Evolutionary conservation across 2,329 filamentous ascomycete species (phyloP).

Genomic region (Aspergillus niger): DNA sequence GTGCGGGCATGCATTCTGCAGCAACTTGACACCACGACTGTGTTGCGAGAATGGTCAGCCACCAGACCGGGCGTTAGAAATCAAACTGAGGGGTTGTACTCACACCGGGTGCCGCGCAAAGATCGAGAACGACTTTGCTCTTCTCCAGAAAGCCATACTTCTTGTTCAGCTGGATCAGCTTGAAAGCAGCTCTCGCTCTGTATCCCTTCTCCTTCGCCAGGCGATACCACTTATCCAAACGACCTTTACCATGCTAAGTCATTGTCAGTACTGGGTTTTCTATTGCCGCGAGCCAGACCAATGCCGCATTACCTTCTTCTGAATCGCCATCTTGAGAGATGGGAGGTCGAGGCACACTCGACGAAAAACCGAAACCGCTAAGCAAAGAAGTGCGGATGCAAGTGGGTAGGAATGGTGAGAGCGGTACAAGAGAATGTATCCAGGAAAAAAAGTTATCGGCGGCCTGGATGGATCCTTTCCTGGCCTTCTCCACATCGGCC

Average conservation of each 20-base stretch:
- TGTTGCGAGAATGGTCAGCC: constrained; percentile 21
- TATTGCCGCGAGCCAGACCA: constrained; percentile 3
- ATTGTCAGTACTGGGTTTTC: constrained; percentile 31
- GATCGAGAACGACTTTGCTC: constrained; percentile 93
- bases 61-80: background rate
- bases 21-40: constrained; percentile 96
- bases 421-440: constrained; percentile 10
- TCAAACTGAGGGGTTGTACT: constrained; percentile 36
- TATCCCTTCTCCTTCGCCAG: constrained; percentile 99
- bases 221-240: constrained; percentile 98
- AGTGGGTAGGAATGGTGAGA: constrained; percentile 16
- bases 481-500: constrained; percentile 16
- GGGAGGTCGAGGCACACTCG: constrained; percentile 29
- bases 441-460: constrained; percentile 30
- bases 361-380: constrained; percentile 22
- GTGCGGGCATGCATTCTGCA: constrained; percentile 88
- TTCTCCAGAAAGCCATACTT: constrained; percentile 98
- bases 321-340: constrained; percentile 73
- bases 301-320: constrained; percentile 71
- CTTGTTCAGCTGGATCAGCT: constrained; percentile 97
- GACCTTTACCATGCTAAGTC: constrained; percentile 82
- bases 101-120: constrained; percentile 93
- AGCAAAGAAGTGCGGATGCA: constrained; percentile 6
- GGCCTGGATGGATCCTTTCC: constrained; percentile 8
- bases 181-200: constrained; percentile 92